Conservation (phyloP, 495 filamentous ascomycete genomes). For the Penicillium diatomitis region DNA sequence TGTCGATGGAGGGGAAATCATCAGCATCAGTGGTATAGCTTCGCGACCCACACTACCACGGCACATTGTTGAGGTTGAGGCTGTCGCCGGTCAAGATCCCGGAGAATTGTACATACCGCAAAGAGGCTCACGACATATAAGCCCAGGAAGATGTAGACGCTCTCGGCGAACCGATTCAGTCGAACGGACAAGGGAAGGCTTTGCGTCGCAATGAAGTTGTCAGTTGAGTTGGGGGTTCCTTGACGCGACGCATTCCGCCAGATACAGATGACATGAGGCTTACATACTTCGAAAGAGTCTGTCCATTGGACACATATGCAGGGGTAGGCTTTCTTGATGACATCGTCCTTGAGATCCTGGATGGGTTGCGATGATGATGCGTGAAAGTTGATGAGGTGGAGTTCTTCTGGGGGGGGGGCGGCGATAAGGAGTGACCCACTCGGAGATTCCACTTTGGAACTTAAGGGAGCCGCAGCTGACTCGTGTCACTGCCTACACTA, state of each 20-base stretch:
- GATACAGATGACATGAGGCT: constrained; percentile 3
- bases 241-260: no score
- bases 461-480: not conserved
- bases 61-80: no score
- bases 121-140: constrained; percentile 37
- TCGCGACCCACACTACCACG: no score
- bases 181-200: constrained; percentile 38
- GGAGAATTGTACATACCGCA: constrained; percentile 17
- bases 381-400: constrained; percentile 9
- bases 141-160: constrained; percentile 35
- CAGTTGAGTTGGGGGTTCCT: no score
- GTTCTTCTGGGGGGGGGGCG: constrained; percentile 1
- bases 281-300: constrained; percentile 24
- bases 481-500: not conserved
- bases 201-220: constrained; percentile 7
- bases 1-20: constrained; percentile 20
- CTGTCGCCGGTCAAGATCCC: no score
- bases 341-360: constrained; percentile 20
- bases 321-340: constrained; percentile 17
- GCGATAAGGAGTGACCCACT: not conserved
- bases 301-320: constrained; percentile 31
- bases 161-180: constrained; percentile 34
- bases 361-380: not conserved
- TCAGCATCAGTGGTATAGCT: not conserved
- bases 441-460: no score